Base-by-base conservation (phyloP, 2,329 filamentous ascomycete species). In the Cytospora mali region DNA sequence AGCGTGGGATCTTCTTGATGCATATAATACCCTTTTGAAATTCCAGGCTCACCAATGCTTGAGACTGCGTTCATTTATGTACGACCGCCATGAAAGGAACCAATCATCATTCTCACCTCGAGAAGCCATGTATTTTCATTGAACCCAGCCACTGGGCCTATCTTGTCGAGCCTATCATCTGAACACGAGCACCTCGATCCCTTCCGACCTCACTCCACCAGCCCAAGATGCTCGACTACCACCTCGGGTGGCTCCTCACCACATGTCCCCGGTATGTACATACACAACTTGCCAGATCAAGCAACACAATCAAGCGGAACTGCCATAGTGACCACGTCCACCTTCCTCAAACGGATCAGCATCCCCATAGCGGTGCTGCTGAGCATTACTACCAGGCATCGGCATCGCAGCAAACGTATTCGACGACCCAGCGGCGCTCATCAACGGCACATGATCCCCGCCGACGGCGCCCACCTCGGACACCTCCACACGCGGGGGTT, bases 401-500 rank as follows among this genome's bases (percentile, higher is more conserved):
- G 18, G 6, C 4, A 13, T 23, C 10, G 42, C 42, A 23, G n/a
- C 42, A 21, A 13, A 46, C n/a, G n/a, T 21, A 3, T 21, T 5
- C 1, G n/a, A 13, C 31, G 31, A 3, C 6, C 21, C 51, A 13
- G 33, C 49, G 10, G 29, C 49, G 27, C 28, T 29, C 50, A 60
- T 54, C 50, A 60, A n/a, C 0, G 58, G 50, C 35, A 16, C 39
- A n/a, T 60, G 51, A 7, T 33, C 58, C 6, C 39, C 39, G 14
- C 28, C 27, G 39, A 23, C n/a, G 35, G 27, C 21, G n/a, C 39
- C 28, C 9, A 27, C 33, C 21, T 6, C 58, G 2, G 58, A 14
- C 27, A 31, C 48, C 21, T 14, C 58, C 0, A 42, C 23, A 23
- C 27, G 35, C 50, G 58, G 27, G 2, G 58, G 10, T 50, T 7